Conservation (phyloP, 768 basidiomycete species). For the Pleurotus pulmonarius region DNA sequence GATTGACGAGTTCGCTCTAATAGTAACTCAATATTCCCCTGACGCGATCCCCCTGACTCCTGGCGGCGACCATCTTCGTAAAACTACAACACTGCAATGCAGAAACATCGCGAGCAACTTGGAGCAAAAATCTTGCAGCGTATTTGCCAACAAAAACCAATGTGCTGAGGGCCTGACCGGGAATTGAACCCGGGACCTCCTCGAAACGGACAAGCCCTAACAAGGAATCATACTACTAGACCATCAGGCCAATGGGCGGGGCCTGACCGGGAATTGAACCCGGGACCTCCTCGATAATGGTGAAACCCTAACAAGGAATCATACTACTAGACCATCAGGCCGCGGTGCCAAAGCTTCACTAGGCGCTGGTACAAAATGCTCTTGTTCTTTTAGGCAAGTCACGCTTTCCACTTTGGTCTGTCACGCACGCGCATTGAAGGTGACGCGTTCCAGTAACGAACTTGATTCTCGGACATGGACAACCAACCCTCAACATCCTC, state of each 20-base stretch:
- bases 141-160: no score
- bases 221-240: slow-evolving; percentile 68
- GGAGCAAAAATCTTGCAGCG: no score
- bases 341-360: slow-evolving; percentile 9
- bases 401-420: no score
- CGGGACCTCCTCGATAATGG: slow-evolving; percentile 67
- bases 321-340: slow-evolving; percentile 65
- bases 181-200: slow-evolving; percentile 90
- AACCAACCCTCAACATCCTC: slow-evolving; percentile 53
- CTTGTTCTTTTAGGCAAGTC: no score
- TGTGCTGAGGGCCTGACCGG: slow-evolving; percentile 32
- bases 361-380: no score
- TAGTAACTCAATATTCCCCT: no score
- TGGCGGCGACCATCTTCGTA: not conserved
- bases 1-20: no score
- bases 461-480: slow-evolving; percentile 28
- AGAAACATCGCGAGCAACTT: not conserved
- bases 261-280: slow-evolving; percentile 74
- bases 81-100: not conserved
- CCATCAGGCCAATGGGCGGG: slow-evolving; percentile 44
- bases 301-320: slow-evolving; percentile 56
- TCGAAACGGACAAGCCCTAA: slow-evolving; percentile 50
- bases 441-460: not conserved
- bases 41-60: no score
- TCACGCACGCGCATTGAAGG: not conserved